Evolutionary conservation across 805 yeast species (phyloP).

Genomic region (Aciculoconidium aculeatum): DNA sequence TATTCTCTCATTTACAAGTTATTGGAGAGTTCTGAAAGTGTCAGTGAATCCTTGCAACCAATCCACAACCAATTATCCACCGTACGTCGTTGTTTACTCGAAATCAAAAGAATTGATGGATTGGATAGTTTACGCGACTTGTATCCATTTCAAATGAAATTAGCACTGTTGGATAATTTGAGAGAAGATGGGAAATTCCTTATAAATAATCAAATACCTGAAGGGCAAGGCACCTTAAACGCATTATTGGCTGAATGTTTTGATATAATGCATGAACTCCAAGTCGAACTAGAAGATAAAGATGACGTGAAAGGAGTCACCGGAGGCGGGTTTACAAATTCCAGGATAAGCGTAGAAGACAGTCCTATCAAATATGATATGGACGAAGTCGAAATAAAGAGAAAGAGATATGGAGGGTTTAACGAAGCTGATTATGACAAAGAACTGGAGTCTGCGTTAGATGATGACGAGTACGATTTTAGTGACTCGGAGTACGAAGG

Average conservation of each 20-base stretch:
- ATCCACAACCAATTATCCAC: constrained; percentile 91
- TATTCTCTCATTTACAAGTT: constrained; percentile 86
- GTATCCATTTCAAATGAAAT: constrained; percentile 92
- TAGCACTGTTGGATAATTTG: constrained; percentile 81
- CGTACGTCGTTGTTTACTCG: constrained; percentile 82
- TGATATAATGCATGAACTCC: constrained; percentile 86
- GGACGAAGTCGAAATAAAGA: constrained; percentile 40
- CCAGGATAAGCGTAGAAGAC: constrained; percentile 10
- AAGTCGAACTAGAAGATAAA: constrained; percentile 72
- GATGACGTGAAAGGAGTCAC: constrained; percentile 26
- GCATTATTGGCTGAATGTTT: constrained; percentile 91
- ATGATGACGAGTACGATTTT: constrained; percentile 13
- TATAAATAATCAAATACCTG: constrained; percentile 86
- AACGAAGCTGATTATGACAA: constrained; percentile 42
- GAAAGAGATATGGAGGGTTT: constrained; percentile 38
- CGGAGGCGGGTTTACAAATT: constrained; percentile 11
- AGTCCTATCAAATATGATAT: constrained; percentile 23
- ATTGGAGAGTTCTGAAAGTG: constrained; percentile 90
- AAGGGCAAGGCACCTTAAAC: constrained; percentile 95
- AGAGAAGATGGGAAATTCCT: constrained; percentile 90
- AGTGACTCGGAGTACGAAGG: constrained; percentile 33
- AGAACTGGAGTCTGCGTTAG: constrained; percentile 29
- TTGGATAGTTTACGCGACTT: constrained; percentile 80
- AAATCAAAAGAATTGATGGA: constrained; percentile 90
- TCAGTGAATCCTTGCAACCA: constrained; percentile 87